Conservation (phyloP, 176 grass and related monocot genomes). For the Carex pumila region DNA sequence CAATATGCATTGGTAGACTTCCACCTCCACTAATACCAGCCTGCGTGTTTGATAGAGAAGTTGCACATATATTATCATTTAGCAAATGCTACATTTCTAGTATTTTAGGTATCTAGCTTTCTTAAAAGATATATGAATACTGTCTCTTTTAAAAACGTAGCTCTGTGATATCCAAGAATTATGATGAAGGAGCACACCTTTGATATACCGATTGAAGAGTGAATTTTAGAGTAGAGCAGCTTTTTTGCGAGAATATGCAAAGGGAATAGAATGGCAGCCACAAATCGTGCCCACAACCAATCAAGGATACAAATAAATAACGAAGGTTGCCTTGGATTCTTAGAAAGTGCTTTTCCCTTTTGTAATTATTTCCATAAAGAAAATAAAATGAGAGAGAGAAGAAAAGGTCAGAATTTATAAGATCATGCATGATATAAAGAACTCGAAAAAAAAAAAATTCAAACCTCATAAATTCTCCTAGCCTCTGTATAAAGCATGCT, state of each 20-base stretch:
- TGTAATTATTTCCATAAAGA: background rate
- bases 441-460: background rate
- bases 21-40: constrained; percentile 92
- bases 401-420: background rate
- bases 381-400: background rate
- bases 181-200: constrained; percentile 48
- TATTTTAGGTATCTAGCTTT: background rate
- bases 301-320: constrained; percentile 35
- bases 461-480: constrained; percentile 78
- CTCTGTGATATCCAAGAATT: background rate
- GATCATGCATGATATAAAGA: constrained; percentile 3
- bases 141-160: background rate
- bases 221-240: constrained; percentile 83
- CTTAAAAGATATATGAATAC: background rate
- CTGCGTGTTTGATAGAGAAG: constrained; percentile 56
- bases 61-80: constrained; percentile 24
- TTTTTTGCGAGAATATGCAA: constrained; percentile 82
- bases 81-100: background rate
- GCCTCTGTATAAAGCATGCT: constrained; percentile 86
- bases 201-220: constrained; percentile 75
- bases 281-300: constrained; percentile 60
- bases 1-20: constrained; percentile 76
- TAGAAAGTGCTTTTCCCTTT: constrained; percentile 71
- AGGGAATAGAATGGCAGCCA: constrained; percentile 62
- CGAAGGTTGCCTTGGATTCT: constrained; percentile 37